A percentile compares a stretch with the other conserved stretches of the same genome.
These are phyloP conservation scores for Apophysomyces elegans DNA, from an alignment of 371 early-diverging fungal genomes.

Conservation along the genomic window DNA sequence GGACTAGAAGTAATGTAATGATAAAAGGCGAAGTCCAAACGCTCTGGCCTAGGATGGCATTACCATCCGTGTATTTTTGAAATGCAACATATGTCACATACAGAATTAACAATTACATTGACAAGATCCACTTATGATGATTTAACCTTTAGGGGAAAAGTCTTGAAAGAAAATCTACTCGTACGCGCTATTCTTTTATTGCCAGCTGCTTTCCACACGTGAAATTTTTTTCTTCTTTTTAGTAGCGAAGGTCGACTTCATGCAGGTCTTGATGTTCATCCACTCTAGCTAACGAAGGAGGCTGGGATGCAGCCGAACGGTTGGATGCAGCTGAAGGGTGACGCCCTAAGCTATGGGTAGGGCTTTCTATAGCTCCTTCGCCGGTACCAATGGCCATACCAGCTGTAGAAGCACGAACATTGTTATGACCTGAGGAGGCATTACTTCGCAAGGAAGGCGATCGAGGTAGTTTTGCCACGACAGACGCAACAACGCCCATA, in stretches of 20 bases:
- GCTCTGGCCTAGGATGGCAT: no score
- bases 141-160: no score
- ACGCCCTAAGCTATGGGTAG: constrained; percentile 16
- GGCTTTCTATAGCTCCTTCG: constrained; percentile 26
- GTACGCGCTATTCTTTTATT: no score
- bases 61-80: no score
- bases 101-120: no score
- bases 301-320: constrained; percentile 25
- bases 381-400: constrained; percentile 28
- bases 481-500: constrained; percentile 51
- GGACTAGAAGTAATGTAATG: no score
- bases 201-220: no score
- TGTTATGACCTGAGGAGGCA: constrained; percentile 23
- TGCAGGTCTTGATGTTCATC: constrained; percentile 25
- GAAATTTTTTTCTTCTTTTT: neutral
- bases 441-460: constrained; percentile 49
- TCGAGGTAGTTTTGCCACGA: constrained; percentile 49
- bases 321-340: constrained; percentile 27
- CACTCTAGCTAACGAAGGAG: constrained; percentile 29
- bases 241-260: constrained; percentile 31
- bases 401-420: constrained; percentile 12
- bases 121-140: no score
- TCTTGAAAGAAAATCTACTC: no score
- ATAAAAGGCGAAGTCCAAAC: no score
- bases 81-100: no score